Percentiles rank a stretch among this genome's conserved stretches.
Evolutionary conservation across 306 rosid species (phyloP).

Genomic region (Arachis stenosperma): DNA sequence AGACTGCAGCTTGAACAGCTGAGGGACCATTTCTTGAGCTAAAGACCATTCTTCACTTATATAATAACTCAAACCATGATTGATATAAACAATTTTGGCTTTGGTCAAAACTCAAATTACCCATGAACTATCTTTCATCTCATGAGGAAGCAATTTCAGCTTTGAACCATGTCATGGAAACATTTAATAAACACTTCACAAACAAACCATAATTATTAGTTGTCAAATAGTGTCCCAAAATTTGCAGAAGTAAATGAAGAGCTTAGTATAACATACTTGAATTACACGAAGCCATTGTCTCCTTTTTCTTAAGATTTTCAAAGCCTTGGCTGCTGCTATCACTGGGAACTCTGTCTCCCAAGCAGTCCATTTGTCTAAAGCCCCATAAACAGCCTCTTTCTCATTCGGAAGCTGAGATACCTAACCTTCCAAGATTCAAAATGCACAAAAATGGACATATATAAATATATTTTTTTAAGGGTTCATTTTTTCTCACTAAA

Average conservation of each 20-base stretch:
- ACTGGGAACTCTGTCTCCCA: conserved; percentile 95
- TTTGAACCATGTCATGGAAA: conserved; percentile 10
- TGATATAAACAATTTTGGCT: conserved; percentile 4
- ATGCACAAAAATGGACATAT: conserved; percentile 12
- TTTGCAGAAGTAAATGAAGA: background rate
- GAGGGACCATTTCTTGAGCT: conserved; percentile 25
- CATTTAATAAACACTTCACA: conserved; percentile 1
- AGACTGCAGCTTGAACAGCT: conserved; percentile 8
- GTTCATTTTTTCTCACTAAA: background rate
- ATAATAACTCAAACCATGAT: conserved; percentile 8
- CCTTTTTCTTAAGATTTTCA: conserved; percentile 67
- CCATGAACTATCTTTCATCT: conserved; percentile 20
- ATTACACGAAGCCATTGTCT: conserved; percentile 77
- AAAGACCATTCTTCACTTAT: conserved; percentile 5
- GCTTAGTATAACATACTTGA: conserved; percentile 56
- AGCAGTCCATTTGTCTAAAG: conserved; percentile 90
- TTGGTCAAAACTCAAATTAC: conserved; percentile 5
- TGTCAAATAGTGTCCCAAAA: background rate
- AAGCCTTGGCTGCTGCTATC: conserved; percentile 84
- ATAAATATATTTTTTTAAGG: background rate
- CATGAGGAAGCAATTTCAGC: conserved; percentile 12
- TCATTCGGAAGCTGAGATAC: conserved; percentile 73
- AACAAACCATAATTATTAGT: conserved; percentile 7
- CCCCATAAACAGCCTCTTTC: conserved; percentile 88
- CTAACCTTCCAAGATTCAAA: conserved; percentile 49